Percentiles rank a stretch among this genome's conserved stretches.
Conservation (phyloP, 768 basidiomycete species). For the Calocera cornea region DNA sequence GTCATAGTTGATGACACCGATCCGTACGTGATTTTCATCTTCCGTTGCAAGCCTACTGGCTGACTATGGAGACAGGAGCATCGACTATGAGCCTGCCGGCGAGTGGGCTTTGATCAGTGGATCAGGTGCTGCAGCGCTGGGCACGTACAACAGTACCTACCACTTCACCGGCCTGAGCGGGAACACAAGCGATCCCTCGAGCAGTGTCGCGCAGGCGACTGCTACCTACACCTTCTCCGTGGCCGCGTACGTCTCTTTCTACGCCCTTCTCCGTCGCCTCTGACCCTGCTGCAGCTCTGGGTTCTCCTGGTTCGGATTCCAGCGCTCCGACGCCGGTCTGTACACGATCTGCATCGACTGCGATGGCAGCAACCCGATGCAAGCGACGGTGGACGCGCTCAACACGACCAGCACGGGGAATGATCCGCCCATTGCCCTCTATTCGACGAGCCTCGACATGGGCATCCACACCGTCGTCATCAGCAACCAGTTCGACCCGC, state of each 20-base stretch:
- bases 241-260: not conserved
- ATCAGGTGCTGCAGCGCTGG: not conserved
- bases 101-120: not conserved
- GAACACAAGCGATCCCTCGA: not conserved
- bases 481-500: not conserved
- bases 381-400: not conserved
- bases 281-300: not conserved
- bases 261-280: not conserved
- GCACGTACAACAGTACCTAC: not conserved
- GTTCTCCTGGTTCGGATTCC: not conserved
- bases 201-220: not conserved
- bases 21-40: not conserved
- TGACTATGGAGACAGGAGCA: not conserved
- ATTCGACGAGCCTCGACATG: not conserved
- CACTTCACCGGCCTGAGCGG: not conserved
- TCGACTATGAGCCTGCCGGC: not conserved
- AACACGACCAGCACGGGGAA: not conserved
- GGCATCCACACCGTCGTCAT: not conserved
- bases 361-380: not conserved
- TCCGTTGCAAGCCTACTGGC: not conserved
- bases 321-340: not conserved
- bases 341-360: slow-evolving; percentile 1
- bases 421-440: not conserved
- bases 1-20: not conserved
- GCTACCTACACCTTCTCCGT: not conserved